Conservation (phyloP, 495 filamentous ascomycete species). For the Aspergillus avenaceus region DNA sequence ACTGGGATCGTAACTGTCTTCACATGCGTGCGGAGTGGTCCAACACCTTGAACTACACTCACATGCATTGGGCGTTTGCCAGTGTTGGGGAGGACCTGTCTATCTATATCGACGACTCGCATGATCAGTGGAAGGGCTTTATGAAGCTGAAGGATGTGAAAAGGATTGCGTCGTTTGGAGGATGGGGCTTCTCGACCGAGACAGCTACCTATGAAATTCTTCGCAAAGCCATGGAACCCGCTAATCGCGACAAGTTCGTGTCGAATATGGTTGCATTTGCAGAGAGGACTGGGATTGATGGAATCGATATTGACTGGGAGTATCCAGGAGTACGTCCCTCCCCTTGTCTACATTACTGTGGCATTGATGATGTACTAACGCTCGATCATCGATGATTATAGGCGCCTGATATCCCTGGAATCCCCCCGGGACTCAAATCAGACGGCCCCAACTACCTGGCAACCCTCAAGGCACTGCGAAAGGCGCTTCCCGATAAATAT, state of each 20-base stretch:
- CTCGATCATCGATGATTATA: neutral
- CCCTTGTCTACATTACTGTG: neutral
- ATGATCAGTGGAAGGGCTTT: constrained; percentile 18
- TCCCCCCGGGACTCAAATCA: constrained; percentile 20
- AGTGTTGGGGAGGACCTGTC: neutral
- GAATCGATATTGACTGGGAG: constrained; percentile 41
- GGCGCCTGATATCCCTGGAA: constrained; percentile 34
- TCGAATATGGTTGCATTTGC: constrained; percentile 33
- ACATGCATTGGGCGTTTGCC: constrained; percentile 14
- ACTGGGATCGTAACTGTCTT: constrained; percentile 14
- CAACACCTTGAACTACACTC: constrained; percentile 15
- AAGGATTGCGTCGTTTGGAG: constrained; percentile 42
- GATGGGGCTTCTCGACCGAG: constrained; percentile 43
- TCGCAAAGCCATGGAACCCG: constrained; percentile 20
- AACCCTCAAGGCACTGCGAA: neutral
- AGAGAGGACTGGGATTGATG: constrained; percentile 28
- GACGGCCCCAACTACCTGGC: constrained; percentile 27
- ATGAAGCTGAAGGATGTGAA: constrained; percentile 19
- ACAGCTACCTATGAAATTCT: constrained; percentile 32
- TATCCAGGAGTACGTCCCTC: constrained; percentile 20
- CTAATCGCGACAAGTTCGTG: constrained; percentile 29
- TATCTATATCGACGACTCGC: neutral
- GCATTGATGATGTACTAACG: neutral
- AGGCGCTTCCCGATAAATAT: neutral
- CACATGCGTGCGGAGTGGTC: constrained; percentile 5